These are phyloP conservation scores for Schoenoplectus tabernaemontani DNA, from an alignment of 202 grass and related monocot species.

Conservation along the genomic window DNA sequence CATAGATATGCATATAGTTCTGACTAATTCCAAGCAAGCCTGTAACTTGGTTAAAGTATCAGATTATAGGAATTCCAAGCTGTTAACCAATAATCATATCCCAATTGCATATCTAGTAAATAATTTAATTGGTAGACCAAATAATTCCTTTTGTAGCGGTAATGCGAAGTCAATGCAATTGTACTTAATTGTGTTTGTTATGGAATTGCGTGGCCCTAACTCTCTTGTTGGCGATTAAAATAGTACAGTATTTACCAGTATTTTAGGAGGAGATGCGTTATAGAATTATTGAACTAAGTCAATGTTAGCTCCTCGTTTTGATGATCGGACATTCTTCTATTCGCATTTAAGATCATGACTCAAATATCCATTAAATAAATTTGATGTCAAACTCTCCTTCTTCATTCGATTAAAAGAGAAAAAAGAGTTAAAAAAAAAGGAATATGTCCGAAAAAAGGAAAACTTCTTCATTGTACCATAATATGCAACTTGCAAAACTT, in stretches of 20 bases:
- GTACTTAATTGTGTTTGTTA: background rate
- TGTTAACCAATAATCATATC: slow-evolving; percentile 7
- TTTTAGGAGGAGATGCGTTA: background rate
- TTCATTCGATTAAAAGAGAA: background rate
- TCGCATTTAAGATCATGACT: background rate
- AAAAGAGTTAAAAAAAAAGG: background rate
- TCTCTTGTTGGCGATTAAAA: background rate
- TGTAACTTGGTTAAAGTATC: background rate
- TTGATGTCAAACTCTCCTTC: background rate
- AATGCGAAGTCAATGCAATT: background rate
- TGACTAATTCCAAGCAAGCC: background rate
- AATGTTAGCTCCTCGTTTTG: background rate
- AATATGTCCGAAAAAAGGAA: too few relatives aligned
- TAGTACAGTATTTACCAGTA: background rate
- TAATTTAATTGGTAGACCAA: background rate
- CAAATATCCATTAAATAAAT: background rate
- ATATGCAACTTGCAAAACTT: too few relatives aligned
- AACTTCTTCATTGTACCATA: too few relatives aligned
- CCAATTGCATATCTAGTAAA: background rate
- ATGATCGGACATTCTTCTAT: background rate
- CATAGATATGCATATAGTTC: background rate
- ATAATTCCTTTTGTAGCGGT: background rate
- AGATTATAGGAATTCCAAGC: background rate
- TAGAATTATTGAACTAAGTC: background rate
- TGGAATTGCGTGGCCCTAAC: background rate